Base-by-base conservation (phyloP, 768 basidiomycete genomes). In the Clathrus columnatus region DNA sequence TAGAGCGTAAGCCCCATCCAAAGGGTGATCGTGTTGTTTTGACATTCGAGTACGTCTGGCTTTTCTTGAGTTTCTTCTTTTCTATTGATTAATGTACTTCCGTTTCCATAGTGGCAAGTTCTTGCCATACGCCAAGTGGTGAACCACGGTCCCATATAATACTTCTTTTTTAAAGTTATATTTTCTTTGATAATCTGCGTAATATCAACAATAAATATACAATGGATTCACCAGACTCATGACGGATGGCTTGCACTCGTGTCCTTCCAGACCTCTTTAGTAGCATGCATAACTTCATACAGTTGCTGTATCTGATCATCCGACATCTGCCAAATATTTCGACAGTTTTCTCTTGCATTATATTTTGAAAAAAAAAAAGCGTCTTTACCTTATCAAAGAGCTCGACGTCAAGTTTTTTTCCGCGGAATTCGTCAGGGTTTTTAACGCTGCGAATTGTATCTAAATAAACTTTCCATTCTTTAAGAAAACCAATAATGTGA, bases 381-480 rank as follows among this genome's bases (percentile, higher is more conserved):
- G 42, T n/a, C n/a, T n/a, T n/a, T 59, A 86, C 90, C 80, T 88
- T 89, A 66, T 91, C 89, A 60, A 89, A 80, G 23, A 81, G 64
- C 1, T 80, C 82, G 8, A 81, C 67, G 66, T 92, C 87, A 32
- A 93, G 70, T 57, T 70, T 84, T 67, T 79, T 84, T 28, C 86
- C 87, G 27, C 63, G 63, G 62, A 87, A 91, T 57, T 80, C 70
- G 61, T 95, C 91, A n/a, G 36, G 36, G 10, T 36, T 36, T n/a
- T 36, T n/a, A 36, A n/a, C n/a, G 36, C 36, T n/a, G 36, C 36
- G 36, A 36, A 36, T 36, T n/a, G 36, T 36, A n/a, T 36, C 36
- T 54, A 97, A 76, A 68, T 99, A 98, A 56, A 80, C 67, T 68
- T 95, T 96, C 95, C 95, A 99, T 64, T 97, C 90, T 2, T 87